A percentile compares a stretch with the other conserved stretches of the same genome.
These are phyloP conservation scores for Colletotrichum graminicola DNA, from an alignment of 2,329 filamentous ascomycete genomes.

Conservation along the genomic window DNA sequence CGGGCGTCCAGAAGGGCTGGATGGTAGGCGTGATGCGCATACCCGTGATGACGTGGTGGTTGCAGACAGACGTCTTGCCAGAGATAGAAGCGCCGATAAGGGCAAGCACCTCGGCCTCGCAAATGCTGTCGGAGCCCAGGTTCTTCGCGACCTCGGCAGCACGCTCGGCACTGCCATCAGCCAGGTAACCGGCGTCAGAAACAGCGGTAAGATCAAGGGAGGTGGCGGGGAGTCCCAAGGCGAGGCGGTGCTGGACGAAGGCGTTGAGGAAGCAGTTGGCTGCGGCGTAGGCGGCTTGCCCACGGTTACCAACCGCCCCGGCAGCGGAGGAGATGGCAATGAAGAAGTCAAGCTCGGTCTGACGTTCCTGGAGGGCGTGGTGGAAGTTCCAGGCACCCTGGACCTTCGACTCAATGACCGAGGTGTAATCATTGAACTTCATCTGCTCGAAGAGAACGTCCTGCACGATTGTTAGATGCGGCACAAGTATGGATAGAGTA, in stretches of 20 bases:
- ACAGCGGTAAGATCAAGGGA: conserved; percentile 67
- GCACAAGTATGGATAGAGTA: accelerated
- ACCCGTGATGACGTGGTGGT: conserved; percentile 66
- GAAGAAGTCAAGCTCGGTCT: conserved; percentile 63
- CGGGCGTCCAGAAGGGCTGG: conserved; percentile 65
- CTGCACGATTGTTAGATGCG: conserved; percentile 40
- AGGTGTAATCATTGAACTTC: conserved; percentile 60
- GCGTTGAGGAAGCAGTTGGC: conserved; percentile 62
- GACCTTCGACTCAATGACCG: conserved; percentile 64
- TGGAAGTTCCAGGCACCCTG: conserved; percentile 68
- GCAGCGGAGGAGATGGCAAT: conserved; percentile 65
- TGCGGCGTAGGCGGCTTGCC: conserved; percentile 66
- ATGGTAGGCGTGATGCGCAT: conserved; percentile 61
- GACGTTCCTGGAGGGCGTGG: conserved; percentile 53
- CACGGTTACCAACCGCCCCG: conserved; percentile 63
- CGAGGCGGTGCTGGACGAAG: conserved; percentile 56
- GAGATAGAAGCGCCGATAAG: conserved; percentile 64
- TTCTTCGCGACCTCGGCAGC: conserved; percentile 62
- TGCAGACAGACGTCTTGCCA: conserved; percentile 57
- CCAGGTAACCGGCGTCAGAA: conserved; percentile 63
- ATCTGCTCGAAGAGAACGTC: conserved; percentile 67
- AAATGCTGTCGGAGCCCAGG: conserved; percentile 62
- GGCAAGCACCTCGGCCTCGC: conserved; percentile 66
- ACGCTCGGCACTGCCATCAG: conserved; percentile 58
- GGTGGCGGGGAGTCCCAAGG: conserved; percentile 57